Percentiles rank a stretch among this genome's conserved stretches.
These are phyloP conservation scores for Pezizomycotina sp. DNA, from an alignment of 2,329 filamentous ascomycete species.

Conservation along the genomic window DNA sequence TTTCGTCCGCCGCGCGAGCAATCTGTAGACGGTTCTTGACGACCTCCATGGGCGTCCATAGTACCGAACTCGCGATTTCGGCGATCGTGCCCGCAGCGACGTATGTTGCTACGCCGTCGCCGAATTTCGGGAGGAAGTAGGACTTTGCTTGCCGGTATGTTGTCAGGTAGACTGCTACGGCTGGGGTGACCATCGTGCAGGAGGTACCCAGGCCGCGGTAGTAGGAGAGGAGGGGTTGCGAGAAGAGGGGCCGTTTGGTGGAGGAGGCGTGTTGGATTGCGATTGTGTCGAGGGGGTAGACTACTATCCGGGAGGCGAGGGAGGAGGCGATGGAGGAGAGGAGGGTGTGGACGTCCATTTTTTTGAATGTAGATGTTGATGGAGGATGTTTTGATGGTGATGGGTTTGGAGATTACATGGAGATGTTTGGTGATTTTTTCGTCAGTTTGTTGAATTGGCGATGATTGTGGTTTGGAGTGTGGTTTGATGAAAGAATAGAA, in stretches of 20 bases:
- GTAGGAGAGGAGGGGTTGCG: constrained; percentile 12
- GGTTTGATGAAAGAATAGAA: too few relatives aligned
- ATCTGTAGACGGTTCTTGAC: constrained; percentile 17
- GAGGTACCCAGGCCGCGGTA: constrained; percentile 16
- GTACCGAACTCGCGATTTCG: constrained; percentile 12
- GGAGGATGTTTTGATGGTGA: too few relatives aligned
- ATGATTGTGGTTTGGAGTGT: too few relatives aligned
- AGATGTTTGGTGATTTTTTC: too few relatives aligned
- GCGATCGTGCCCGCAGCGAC: constrained; percentile 11
- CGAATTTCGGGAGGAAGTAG: constrained; percentile 10
- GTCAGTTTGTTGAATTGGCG: too few relatives aligned
- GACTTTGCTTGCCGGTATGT: constrained; percentile 17
- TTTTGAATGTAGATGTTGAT: too few relatives aligned
- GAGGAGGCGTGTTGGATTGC: constrained; percentile 19
- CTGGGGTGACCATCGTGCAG: constrained; percentile 13
- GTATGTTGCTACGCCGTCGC: constrained; percentile 15
- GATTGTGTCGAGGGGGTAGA: constrained; percentile 19
- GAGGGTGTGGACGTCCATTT: constrained; percentile 17
- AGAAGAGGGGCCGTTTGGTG: constrained; percentile 15
- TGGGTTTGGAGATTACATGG: too few relatives aligned
- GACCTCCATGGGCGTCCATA: constrained; percentile 18
- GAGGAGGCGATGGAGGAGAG: constrained; percentile 13
- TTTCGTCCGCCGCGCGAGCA: constrained; percentile 7
- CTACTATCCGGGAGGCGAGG: constrained; percentile 12
- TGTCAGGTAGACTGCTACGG: constrained; percentile 12